Evolutionary conservation across 768 basidiomycete genomes (phyloP).

Genomic region (Boletus insuetus): DNA sequence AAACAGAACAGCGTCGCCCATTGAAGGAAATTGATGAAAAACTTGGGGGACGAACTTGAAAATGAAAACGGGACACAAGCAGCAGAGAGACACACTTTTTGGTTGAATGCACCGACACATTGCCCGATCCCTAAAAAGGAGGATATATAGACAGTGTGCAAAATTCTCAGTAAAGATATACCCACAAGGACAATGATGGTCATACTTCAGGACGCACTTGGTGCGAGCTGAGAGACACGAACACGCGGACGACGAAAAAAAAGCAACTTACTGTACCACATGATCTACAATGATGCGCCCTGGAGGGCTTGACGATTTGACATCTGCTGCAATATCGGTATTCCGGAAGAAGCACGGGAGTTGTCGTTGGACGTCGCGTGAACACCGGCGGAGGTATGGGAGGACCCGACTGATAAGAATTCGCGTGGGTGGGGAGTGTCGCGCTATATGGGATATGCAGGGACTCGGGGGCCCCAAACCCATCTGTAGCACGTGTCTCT

Average conservation of each 20-base stretch:
- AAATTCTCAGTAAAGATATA: slow-evolving; percentile 6
- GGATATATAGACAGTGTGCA: background rate
- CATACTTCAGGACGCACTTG: slow-evolving; percentile 79
- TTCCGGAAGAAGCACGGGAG: slow-evolving; percentile 55
- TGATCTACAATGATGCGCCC: slow-evolving; percentile 76
- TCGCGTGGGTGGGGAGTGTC: slow-evolving; percentile 10
- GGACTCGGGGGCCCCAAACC: slow-evolving; percentile 5
- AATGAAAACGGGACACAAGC: background rate
- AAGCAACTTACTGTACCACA: slow-evolving; percentile 70
- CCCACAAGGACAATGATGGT: slow-evolving; percentile 89
- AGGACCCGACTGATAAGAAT: slow-evolving; percentile 1
- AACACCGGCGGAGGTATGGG: slow-evolving; percentile 15
- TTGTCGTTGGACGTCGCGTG: slow-evolving; percentile 35
- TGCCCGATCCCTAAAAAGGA: slow-evolving; percentile 75
- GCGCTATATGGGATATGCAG: slow-evolving; percentile 3
- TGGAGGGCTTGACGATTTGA: slow-evolving; percentile 65
- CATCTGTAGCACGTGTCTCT: slow-evolving; percentile 20
- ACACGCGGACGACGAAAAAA: background rate
- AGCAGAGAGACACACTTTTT: slow-evolving; percentile 54
- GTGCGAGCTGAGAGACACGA: background rate
- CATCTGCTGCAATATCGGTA: slow-evolving; percentile 67
- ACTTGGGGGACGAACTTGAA: slow-evolving; percentile 39
- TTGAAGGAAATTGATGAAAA: slow-evolving; percentile 79
- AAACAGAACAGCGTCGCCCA: slow-evolving; percentile 58
- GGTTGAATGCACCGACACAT: slow-evolving; percentile 90